phyloP scores from a whole-genome alignment of 179 eudicot genomes.

The Pouteria campechiana region DNA sequence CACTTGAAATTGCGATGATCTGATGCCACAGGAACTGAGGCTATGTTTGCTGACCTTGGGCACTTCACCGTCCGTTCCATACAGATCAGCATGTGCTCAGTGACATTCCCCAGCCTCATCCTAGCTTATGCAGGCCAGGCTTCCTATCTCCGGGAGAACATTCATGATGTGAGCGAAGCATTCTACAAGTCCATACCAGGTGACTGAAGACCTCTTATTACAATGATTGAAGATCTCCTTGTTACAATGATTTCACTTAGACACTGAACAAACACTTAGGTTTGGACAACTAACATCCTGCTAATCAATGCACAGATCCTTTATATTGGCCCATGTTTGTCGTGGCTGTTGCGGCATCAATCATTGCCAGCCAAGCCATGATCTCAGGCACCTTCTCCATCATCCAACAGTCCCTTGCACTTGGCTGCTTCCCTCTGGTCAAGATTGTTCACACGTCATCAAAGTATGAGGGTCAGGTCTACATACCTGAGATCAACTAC shows the following conservation, averaged over 20 bases:
- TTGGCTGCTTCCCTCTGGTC: slow-evolving; percentile 70
- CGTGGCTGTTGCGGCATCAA: slow-evolving; percentile 51
- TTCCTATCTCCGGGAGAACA: slow-evolving; percentile 44
- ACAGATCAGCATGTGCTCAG: slow-evolving; percentile 58
- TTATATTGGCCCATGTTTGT: slow-evolving; percentile 60
- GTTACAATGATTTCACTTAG: no score
- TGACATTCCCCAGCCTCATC: slow-evolving; percentile 57
- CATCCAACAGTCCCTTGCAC: slow-evolving; percentile 54
- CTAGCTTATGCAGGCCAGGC: slow-evolving; percentile 68
- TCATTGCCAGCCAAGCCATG: slow-evolving; percentile 74
- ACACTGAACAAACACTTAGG: no score
- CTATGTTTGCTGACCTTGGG: slow-evolving; percentile 78
- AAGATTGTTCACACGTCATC: slow-evolving; percentile 54
- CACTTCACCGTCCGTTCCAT: slow-evolving; percentile 71
- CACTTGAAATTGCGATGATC: background rate
- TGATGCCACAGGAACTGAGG: slow-evolving; percentile 54
- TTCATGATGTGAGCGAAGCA: slow-evolving; percentile 16
- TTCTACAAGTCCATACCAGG: slow-evolving; percentile 64
- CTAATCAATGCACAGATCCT: slow-evolving; percentile 24
- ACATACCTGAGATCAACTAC: slow-evolving; percentile 60
- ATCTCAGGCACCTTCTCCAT: slow-evolving; percentile 64
- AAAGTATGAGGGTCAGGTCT: slow-evolving; percentile 65
- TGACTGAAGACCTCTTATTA: no score
- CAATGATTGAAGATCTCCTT: no score
- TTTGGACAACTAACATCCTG: no score